Percentiles rank a stretch among this genome's conserved stretches.
Conservation (phyloP, 139 green algal species). For the Micractinium sp. region DNA sequence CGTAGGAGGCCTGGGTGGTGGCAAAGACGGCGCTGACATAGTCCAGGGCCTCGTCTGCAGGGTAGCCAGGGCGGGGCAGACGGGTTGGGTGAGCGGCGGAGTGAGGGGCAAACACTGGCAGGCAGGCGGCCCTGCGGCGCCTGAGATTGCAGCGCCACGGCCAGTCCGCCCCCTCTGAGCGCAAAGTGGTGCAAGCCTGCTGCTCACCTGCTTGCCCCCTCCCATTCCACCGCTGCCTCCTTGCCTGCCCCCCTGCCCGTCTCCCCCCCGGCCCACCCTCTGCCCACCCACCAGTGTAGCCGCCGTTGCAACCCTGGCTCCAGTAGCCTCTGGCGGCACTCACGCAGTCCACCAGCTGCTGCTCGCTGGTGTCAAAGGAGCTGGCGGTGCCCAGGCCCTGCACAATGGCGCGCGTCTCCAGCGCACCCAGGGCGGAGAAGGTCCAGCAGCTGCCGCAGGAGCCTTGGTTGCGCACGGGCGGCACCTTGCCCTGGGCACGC, state of each 20-base stretch:
- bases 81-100: no score
- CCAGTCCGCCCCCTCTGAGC: no score
- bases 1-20: background rate
- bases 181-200: no score
- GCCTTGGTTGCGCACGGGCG: background rate
- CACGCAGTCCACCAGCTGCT: background rate
- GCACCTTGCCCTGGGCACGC: background rate
- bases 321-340: background rate
- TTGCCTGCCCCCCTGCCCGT: no score
- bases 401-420: background rate
- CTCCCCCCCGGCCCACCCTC: no score
- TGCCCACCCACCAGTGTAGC: background rate
- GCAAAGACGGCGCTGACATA: background rate
- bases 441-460: background rate
- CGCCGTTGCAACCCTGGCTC: background rate
- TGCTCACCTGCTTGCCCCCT: no score
- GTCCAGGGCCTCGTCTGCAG: background rate
- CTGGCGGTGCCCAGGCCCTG: background rate
- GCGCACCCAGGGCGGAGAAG: background rate
- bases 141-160: no score
- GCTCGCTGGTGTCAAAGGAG: background rate
- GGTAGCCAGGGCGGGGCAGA: no score
- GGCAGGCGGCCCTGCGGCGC: no score
- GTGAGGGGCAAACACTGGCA: no score
- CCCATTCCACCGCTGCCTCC: no score